Evolutionary conservation across 2,329 filamentous ascomycete species (phyloP), one percentile per base, ranked within the genome.

Genomic region (Sclerotinia spermophila): DNA sequence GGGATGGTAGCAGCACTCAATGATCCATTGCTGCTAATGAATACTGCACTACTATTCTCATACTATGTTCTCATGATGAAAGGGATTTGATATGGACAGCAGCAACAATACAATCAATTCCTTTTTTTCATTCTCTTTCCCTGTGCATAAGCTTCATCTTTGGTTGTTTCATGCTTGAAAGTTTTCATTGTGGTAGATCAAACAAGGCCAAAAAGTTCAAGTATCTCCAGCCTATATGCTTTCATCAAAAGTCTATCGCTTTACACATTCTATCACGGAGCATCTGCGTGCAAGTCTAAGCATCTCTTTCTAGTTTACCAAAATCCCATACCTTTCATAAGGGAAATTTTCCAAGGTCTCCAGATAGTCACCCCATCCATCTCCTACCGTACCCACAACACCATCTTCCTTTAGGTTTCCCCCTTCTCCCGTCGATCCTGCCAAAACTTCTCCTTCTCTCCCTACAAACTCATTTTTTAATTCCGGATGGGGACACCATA

Each of bases 401-500:
- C 89, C 84, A 27, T 56, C 72, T 83, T 76, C 68, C 87, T 86
- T 40, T 33, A 71, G 73, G 30, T 72, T 69, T 0, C 74, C 75
- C 19, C 73, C 76, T 59, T 75, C 75, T 7, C 74, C 96, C 73
- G 89, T 83, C 75, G 89, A 82, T 0, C 94, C 96, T 0, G 96
- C 95, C 33, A 99, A 82, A 3, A 99, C 93, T 79, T 94, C 88
- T 17, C 86, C 86, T 82, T 97, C 93, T 58, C 90, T 86, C 1
- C 92, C 94, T 55, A 84, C 83, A 76, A 92, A 97, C 79, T 95
- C 92, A 67, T 87, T 84, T 81, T 91, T 84, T 67, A 99, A 82
- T 78, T 88, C 92, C 1, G 89, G 87, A 81, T 98, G 94, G 35
- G 96, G 96, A 76, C 89, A 91, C 96, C 96, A 99, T 1, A 97